Percentiles rank a stretch among this genome's conserved stretches.
These are phyloP conservation scores for Entomophthora muscae DNA, from an alignment of 371 early-diverging fungal species.

Conservation along the genomic window DNA sequence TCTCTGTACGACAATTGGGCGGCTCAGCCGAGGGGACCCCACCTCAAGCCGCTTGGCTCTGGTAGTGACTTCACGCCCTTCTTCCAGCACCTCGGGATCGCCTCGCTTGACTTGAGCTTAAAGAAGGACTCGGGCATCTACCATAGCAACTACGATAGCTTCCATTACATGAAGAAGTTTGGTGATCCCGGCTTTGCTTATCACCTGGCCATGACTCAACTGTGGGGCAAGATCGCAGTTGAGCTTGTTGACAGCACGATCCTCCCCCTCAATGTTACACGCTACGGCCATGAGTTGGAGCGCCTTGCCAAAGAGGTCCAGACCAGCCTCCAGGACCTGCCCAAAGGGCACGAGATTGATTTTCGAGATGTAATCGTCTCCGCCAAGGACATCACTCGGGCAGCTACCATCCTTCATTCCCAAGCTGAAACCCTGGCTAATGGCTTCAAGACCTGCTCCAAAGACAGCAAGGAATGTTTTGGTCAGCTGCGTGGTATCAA, in stretches of 20 bases:
- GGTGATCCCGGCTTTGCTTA: too few relatives aligned
- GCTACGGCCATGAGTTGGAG: not conserved
- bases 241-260: too few relatives aligned
- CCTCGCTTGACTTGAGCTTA: not conserved
- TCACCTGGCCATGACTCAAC: too few relatives aligned
- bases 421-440: too few relatives aligned
- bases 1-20: constrained; percentile 1
- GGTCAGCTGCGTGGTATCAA: not conserved
- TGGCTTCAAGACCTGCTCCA: constrained; percentile 4
- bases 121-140: not conserved
- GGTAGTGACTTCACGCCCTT: constrained; percentile 5
- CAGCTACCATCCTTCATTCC: too few relatives aligned
- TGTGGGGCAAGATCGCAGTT: too few relatives aligned
- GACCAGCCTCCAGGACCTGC: not conserved
- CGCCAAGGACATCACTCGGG: too few relatives aligned
- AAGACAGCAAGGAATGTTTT: not conserved
- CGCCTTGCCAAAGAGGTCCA: not conserved
- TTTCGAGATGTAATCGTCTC: too few relatives aligned
- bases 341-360: too few relatives aligned
- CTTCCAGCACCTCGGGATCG: constrained; percentile 4
- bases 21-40: not conserved
- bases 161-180: too few relatives aligned
- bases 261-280: not conserved
- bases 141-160: constrained; percentile 6
- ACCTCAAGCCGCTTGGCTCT: too few relatives aligned